Evolutionary conservation across 2,329 filamentous ascomycete genomes (phyloP).

Genomic region (Aspergillus carbonarius): DNA sequence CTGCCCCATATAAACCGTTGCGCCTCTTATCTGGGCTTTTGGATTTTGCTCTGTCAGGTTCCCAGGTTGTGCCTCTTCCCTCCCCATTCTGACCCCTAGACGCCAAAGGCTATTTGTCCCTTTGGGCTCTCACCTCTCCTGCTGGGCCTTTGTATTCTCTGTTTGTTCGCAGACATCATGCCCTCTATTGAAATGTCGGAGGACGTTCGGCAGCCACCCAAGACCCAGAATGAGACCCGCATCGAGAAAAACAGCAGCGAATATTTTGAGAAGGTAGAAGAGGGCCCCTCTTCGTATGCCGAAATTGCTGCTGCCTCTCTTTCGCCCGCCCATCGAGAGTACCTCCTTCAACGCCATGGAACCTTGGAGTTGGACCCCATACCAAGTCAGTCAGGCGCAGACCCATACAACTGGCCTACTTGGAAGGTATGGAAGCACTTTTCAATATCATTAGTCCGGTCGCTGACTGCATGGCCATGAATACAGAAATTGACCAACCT

Average conservation of each 20-base stretch:
- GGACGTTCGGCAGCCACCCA: background rate
- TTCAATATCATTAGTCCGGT: background rate
- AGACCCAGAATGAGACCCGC: background rate
- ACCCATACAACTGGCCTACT: conserved; percentile 57
- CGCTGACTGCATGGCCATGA: background rate
- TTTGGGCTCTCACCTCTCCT: background rate
- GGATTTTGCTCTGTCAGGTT: background rate
- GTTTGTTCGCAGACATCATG: background rate
- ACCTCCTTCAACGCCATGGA: conserved; percentile 54
- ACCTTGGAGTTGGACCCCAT: conserved; percentile 55
- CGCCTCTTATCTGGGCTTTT: background rate
- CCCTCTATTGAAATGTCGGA: conserved; percentile 1
- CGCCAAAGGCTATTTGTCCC: background rate
- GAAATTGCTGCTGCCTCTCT: conserved; percentile 12
- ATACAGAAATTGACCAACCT: conserved; percentile 31
- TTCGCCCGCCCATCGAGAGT: conserved; percentile 38
- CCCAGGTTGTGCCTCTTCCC: background rate
- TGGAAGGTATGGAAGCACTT: conserved; percentile 44
- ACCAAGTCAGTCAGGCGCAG: conserved; percentile 49
- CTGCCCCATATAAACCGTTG: background rate
- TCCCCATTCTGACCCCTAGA: background rate
- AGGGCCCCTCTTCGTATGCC: background rate
- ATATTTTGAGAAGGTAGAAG: conserved; percentile 13
- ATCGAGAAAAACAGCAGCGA: conserved; percentile 15
- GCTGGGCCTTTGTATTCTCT: background rate